Percentiles rank a stretch among this genome's conserved stretches.
Evolutionary conservation across 73 alveolate genomes (phyloP).

Genomic region (Paramecium tetraurelia): DNA sequence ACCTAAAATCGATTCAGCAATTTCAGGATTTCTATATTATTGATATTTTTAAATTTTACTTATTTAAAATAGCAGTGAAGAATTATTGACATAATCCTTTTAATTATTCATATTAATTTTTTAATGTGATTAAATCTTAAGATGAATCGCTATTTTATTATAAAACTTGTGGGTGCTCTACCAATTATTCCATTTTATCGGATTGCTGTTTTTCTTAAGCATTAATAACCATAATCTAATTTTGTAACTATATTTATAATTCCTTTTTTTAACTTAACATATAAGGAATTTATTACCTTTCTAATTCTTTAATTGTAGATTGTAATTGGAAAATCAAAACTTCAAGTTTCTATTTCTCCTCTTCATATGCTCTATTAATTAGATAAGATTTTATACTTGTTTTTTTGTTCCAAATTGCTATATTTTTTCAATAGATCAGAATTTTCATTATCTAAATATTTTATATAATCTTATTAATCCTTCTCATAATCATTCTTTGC

Average conservation of each 20-base stretch:
- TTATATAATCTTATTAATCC: neutral
- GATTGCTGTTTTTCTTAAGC: neutral
- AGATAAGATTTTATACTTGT: neutral
- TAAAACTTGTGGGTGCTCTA: neutral
- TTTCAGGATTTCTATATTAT: neutral
- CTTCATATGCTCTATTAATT: neutral
- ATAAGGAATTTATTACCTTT: neutral
- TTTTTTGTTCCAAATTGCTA: neutral
- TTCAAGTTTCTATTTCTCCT: neutral
- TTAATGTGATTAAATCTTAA: neutral
- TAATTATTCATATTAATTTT: neutral
- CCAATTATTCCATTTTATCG: neutral
- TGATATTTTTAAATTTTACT: neutral
- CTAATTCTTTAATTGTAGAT: neutral
- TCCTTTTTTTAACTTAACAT: neutral
- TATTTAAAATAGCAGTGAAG: neutral
- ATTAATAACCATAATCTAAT: neutral
- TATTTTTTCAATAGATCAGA: neutral
- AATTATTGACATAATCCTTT: neutral
- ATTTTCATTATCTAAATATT: neutral
- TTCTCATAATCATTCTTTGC: neutral
- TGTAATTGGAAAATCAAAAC: neutral
- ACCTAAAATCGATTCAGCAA: neutral
- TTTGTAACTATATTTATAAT: neutral
- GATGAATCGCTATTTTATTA: neutral